Evolutionary conservation across 2,329 filamentous ascomycete species (phyloP).

Genomic region (Mycogone perniciosa): DNA sequence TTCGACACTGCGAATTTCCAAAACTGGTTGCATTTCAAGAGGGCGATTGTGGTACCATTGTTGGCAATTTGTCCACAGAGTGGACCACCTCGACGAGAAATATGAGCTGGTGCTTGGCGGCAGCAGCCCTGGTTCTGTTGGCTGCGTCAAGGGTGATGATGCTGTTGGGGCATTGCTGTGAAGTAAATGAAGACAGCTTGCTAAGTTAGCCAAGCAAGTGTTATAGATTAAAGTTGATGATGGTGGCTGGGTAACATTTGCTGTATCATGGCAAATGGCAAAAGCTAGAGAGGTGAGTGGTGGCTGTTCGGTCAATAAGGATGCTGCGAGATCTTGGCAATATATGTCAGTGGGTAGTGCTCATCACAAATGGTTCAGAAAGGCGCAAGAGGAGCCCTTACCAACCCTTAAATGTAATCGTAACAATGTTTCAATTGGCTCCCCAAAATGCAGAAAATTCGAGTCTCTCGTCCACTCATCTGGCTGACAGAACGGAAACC

Average conservation of each 20-base stretch:
- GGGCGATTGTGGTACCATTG: slow-evolving; percentile 15
- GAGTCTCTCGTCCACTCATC: not conserved
- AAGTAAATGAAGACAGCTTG: slow-evolving; percentile 9
- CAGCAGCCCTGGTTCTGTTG: not conserved
- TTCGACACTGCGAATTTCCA: slow-evolving; percentile 18
- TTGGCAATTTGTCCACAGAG: slow-evolving; percentile 15
- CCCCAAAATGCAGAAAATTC: slow-evolving; percentile 1
- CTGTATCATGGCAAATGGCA: not conserved
- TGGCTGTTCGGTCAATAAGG: slow-evolving; percentile 7
- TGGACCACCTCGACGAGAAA: slow-evolving; percentile 11
- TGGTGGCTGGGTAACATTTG: not conserved
- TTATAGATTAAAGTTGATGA: slow-evolving; percentile 7
- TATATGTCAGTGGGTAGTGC: not conserved
- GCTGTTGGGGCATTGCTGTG: not conserved
- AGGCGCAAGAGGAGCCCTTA: slow-evolving; percentile 3
- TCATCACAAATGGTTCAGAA: not conserved
- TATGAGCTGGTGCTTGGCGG: not conserved
- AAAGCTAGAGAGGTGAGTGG: slow-evolving; percentile 9
- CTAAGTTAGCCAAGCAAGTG: slow-evolving; percentile 11
- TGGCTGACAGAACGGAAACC: not conserved
- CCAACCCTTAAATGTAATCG: slow-evolving; percentile 15
- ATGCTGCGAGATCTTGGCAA: slow-evolving; percentile 14
- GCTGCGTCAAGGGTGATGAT: not conserved
- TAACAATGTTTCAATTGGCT: slow-evolving; percentile 14
- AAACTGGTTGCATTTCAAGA: slow-evolving; percentile 13